These are phyloP conservation scores for Bombardia bombarda DNA, from an alignment of 495 filamentous ascomycete genomes.

Conservation along the genomic window DNA sequence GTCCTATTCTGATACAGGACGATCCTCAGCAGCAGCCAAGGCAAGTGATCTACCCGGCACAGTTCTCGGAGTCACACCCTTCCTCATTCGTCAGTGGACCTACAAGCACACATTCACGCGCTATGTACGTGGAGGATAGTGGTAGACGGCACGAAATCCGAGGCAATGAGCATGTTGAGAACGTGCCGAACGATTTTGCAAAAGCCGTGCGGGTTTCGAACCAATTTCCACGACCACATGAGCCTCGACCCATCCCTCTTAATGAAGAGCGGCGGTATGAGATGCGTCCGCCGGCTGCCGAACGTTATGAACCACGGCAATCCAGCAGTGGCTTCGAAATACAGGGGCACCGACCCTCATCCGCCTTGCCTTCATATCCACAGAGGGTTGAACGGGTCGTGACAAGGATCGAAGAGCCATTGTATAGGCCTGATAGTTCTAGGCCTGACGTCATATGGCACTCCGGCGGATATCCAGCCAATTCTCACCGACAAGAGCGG, in stretches of 20 bases:
- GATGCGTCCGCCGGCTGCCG: not conserved
- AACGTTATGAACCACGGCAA: not conserved
- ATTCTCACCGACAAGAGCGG: constrained; percentile 14
- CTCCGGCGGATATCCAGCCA: not conserved
- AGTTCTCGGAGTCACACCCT: constrained; percentile 1
- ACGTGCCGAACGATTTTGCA: constrained; percentile 7
- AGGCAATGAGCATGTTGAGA: constrained; percentile 7
- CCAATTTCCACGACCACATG: constrained; percentile 23
- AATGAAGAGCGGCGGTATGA: constrained; percentile 3
- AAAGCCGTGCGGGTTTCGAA: constrained; percentile 23
- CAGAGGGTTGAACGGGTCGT: constrained; percentile 9
- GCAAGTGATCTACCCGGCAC: not conserved
- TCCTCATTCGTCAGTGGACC: not conserved
- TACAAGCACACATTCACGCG: not conserved
- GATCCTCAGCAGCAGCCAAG: constrained; percentile 1
- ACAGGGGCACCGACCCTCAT: not conserved
- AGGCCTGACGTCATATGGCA: not conserved
- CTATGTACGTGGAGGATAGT: constrained; percentile 5
- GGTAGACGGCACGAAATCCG: constrained; percentile 1
- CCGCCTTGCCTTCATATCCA: not conserved
- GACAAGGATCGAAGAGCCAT: constrained; percentile 5
- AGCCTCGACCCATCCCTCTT: constrained; percentile 3
- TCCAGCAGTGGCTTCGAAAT: not conserved
- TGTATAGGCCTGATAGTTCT: not conserved
- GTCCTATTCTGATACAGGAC: constrained; percentile 20